Evolutionary conservation across 495 filamentous ascomycete genomes (phyloP).

Genomic region (Lophiostoma macrostomum): DNA sequence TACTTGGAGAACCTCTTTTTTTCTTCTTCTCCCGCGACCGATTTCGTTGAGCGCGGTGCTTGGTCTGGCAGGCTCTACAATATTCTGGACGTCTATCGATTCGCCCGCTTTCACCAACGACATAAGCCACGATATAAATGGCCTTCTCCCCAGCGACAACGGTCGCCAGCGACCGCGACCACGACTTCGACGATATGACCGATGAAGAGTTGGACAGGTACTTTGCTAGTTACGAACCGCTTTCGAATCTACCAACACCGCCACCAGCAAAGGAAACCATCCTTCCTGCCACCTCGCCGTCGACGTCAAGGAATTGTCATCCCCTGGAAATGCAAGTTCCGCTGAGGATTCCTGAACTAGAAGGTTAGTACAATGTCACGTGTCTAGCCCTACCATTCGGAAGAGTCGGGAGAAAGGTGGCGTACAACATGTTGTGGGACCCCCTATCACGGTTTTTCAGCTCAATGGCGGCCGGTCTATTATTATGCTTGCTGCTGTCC

Average conservation of each 20-base stretch:
- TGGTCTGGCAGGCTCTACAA: neutral
- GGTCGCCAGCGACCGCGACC: constrained; percentile 11
- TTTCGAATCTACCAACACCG: constrained; percentile 60
- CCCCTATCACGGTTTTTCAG: too few species aligned
- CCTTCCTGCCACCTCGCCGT: neutral
- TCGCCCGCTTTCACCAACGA: too few species aligned
- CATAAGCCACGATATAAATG: too few species aligned
- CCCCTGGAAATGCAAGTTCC: too few species aligned
- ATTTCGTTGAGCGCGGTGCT: neutral
- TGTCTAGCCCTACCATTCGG: neutral
- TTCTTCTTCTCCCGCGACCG: constrained; percentile 12
- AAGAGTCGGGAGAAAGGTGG: neutral
- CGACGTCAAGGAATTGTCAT: too few species aligned
- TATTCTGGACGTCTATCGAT: too few species aligned
- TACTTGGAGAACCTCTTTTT: neutral
- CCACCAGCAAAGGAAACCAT: constrained; percentile 44
- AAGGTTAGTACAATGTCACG: constrained; percentile 23
- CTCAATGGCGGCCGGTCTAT: too few species aligned
- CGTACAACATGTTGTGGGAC: too few species aligned
- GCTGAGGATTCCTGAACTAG: constrained; percentile 12
- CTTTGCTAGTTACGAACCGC: constrained; percentile 56
- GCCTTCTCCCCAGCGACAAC: too few species aligned
- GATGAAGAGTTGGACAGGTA: constrained; percentile 46
- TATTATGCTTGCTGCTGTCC: neutral
- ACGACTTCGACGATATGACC: constrained; percentile 44